Evolutionary conservation across 2,329 filamentous ascomycete species (phyloP).

Genomic region (Penicillium fuscoglaucum): DNA sequence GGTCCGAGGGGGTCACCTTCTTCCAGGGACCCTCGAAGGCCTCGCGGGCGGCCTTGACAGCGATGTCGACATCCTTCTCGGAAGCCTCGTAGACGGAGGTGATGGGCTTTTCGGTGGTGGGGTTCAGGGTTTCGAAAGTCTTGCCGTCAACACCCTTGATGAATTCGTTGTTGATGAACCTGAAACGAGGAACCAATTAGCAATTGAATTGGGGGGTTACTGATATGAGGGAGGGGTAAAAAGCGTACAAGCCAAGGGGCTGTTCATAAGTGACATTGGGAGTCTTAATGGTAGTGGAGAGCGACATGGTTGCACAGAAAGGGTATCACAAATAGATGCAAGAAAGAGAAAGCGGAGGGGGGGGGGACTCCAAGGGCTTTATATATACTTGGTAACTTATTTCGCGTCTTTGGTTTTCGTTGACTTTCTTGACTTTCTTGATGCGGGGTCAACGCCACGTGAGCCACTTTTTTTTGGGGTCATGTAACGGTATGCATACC

Average conservation of each 20-base stretch:
- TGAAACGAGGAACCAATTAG: constrained; percentile 72
- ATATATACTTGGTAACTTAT: background rate
- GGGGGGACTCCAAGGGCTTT: background rate
- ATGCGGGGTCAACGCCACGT: constrained; percentile 6
- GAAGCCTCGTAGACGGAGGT: constrained; percentile 78
- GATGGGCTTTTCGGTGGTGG: constrained; percentile 80
- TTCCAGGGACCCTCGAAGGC: constrained; percentile 76
- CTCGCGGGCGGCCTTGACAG: constrained; percentile 80
- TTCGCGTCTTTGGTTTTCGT: background rate
- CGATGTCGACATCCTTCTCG: constrained; percentile 74
- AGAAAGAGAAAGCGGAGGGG: background rate
- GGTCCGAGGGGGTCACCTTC: constrained; percentile 66
- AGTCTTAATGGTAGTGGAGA: constrained; percentile 42
- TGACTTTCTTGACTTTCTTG: background rate
- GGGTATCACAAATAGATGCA: constrained; percentile 11
- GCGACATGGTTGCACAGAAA: constrained; percentile 34
- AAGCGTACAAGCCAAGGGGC: constrained; percentile 41
- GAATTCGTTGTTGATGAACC: constrained; percentile 52
- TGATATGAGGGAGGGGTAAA: background rate
- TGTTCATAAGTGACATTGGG: constrained; percentile 45
- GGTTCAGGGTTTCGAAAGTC: constrained; percentile 92
- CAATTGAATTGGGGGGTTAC: background rate
- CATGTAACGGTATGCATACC: background rate
- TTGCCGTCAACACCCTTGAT: constrained; percentile 80
- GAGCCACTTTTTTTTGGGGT: background rate